These are phyloP conservation scores for Suillus subalutaceus DNA, from an alignment of 768 basidiomycete genomes.

Conservation along the genomic window DNA sequence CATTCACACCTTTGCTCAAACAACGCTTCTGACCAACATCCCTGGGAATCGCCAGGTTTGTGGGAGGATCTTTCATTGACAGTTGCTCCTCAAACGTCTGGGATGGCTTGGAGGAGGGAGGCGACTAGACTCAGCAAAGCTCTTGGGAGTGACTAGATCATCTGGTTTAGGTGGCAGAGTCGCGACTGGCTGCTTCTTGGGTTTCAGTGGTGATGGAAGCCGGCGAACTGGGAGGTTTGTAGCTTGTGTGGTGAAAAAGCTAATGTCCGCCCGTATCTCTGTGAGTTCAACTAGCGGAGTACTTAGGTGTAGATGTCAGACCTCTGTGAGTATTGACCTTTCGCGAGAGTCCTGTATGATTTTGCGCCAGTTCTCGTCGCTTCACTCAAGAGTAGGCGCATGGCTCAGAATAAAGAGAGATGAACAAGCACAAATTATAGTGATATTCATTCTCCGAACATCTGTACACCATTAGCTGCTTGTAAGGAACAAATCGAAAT, in stretches of 20 bases:
- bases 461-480: slow-evolving; percentile 52
- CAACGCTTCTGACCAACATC: slow-evolving; percentile 26
- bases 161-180: slow-evolving; percentile 25
- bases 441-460: slow-evolving; percentile 93
- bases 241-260: slow-evolving; percentile 42
- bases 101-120: slow-evolving; percentile 6
- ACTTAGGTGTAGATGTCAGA: too few species aligned
- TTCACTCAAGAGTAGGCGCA: slow-evolving; percentile 84
- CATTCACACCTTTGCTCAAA: slow-evolving; percentile 13
- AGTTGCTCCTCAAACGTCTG: background rate
- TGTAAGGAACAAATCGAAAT: slow-evolving; percentile 7
- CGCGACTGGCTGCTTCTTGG: slow-evolving; percentile 19
- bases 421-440: slow-evolving; percentile 92
- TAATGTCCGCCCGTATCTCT: slow-evolving; percentile 36
- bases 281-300: too few species aligned
- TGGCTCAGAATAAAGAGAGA: slow-evolving; percentile 94
- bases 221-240: slow-evolving; percentile 22
- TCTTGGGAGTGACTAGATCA: slow-evolving; percentile 43
- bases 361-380: slow-evolving; percentile 75
- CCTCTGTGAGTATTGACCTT: slow-evolving; percentile 56
- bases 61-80: slow-evolving; percentile 14
- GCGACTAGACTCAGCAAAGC: slow-evolving; percentile 34
- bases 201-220: slow-evolving; percentile 23
- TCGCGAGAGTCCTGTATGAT: slow-evolving; percentile 78
- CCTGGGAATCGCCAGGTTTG: background rate